Evolutionary conservation across 139 green algal genomes (phyloP).

Genomic region (Pseudopediastrum boryanum): DNA sequence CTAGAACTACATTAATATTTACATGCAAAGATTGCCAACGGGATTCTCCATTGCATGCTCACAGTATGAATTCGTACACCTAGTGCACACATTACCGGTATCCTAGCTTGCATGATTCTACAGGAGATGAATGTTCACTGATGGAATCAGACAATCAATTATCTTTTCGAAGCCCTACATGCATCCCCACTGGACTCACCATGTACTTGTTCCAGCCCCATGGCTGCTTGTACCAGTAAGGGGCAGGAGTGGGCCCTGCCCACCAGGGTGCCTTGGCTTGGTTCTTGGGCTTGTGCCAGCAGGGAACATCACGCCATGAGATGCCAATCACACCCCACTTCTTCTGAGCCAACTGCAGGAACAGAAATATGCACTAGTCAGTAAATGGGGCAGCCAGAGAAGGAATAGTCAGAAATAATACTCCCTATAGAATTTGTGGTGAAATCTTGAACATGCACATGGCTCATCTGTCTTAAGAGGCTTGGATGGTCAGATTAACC

Average conservation of each 20-base stretch:
- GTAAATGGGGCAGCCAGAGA: constrained; percentile 33
- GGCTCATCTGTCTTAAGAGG: too few species aligned
- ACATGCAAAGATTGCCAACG: too few species aligned
- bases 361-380: constrained; percentile 24
- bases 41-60: too few species aligned
- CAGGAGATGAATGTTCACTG: not conserved
- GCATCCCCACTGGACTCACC: constrained; percentile 9
- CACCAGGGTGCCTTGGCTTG: constrained; percentile 13
- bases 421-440: too few species aligned
- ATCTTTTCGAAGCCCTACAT: not conserved
- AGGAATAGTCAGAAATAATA: constrained; percentile 16
- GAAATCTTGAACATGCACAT: too few species aligned
- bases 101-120: too few species aligned
- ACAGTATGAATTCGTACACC: too few species aligned
- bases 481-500: too few species aligned
- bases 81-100: too few species aligned
- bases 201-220: constrained; percentile 20
- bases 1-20: too few species aligned
- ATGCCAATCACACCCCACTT: constrained; percentile 53
- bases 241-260: constrained; percentile 17
- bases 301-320: constrained; percentile 37
- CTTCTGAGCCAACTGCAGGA: constrained; percentile 52
- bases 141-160: not conserved
- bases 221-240: constrained; percentile 29
- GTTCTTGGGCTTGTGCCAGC: constrained; percentile 43